These are phyloP conservation scores for Orobanche coerulescens DNA, from an alignment of 257 asterid genomes.

Conservation along the genomic window DNA sequence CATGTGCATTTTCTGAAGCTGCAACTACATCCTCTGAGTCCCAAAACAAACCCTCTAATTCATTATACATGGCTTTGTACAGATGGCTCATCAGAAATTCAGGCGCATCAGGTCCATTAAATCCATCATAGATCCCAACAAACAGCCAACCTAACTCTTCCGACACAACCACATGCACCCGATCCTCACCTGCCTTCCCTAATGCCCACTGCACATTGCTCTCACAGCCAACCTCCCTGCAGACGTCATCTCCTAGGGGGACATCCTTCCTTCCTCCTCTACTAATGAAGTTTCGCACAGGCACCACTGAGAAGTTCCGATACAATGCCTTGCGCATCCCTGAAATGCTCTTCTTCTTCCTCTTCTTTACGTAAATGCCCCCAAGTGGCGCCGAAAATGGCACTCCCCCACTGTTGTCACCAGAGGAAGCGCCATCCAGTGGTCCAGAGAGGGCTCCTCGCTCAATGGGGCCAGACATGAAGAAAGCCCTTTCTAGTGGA, in stretches of 20 bases:
- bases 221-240: conserved; percentile 44
- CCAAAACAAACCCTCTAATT: conserved; percentile 96
- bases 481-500: conserved; percentile 69
- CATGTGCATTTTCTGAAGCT: conserved; percentile 33
- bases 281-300: conserved; percentile 62
- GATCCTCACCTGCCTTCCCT: conserved; percentile 96
- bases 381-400: conserved; percentile 94
- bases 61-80: conserved; percentile 76
- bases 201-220: conserved; percentile 87
- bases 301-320: conserved; percentile 77
- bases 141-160: conserved; percentile 96
- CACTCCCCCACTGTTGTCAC: conserved; percentile 39
- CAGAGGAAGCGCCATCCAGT: conserved; percentile 37
- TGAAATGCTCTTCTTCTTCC: conserved; percentile 62
- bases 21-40: conserved; percentile 47
- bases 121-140: conserved; percentile 95
- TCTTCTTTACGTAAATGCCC: conserved; percentile 58
- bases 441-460: conserved; percentile 92
- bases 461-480: conserved; percentile 97
- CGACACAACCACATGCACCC: conserved; percentile 93
- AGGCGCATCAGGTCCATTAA: conserved; percentile 97
- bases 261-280: conserved; percentile 52
- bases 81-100: conserved; percentile 88
- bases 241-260: conserved; percentile 27
- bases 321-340: conserved; percentile 71